Evolutionary conservation across 2,329 filamentous ascomycete genomes (phyloP), one percentile per base, ranked within the genome.

Genomic region (Immersiporthe knoxdaviesiana): DNA sequence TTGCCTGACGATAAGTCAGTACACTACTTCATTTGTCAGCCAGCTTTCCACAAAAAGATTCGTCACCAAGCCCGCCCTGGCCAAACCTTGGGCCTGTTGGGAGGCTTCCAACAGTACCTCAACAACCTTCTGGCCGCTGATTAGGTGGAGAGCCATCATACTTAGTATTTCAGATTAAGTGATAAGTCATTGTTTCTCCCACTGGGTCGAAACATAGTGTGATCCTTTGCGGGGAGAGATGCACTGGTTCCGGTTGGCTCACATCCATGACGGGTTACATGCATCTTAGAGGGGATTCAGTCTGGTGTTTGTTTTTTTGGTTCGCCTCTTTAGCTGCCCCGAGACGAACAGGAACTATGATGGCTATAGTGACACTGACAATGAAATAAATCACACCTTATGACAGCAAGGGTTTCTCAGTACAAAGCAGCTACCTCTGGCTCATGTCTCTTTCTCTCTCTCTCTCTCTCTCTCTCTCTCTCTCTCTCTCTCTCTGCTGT

Each of bases 361-460:
- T 47, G 11, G 44, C 52, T 32, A 18, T 56, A 56, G 52, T 18
- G 52, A 37, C 18, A 32, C n/a, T n/a, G n/a, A 59, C 18, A 37
- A 44, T n/a, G n/a, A 44, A 16, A 16, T 21, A 64, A 18, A 50
- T 50, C 16, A 18, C 11, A n/a, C 41, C 10, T 16, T 39, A 4
- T 35, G 7, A 30, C 10, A 16, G 61, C 30, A 27, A n/a, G 56
- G 66, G 59, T 63, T n/a, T n/a, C 62, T 62, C 47, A 59, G 50
- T 67, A 69, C 68, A 35, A 67, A 47, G 21, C 37, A 44, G 52
- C 12, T 63, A 69, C 68, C 27, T 60, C n/a, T 35, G 27, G 8
- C 21, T n/a, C 12, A 63, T 44, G 64, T 69, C 35, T 69, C n/a
- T n/a, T n/a, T n/a, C n/a, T n/a, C 30, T 52, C 59, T 39, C 21